phyloP scores from a whole-genome alignment of 192 early-diverging fungal genomes.

The Podila clonocystis region DNA sequence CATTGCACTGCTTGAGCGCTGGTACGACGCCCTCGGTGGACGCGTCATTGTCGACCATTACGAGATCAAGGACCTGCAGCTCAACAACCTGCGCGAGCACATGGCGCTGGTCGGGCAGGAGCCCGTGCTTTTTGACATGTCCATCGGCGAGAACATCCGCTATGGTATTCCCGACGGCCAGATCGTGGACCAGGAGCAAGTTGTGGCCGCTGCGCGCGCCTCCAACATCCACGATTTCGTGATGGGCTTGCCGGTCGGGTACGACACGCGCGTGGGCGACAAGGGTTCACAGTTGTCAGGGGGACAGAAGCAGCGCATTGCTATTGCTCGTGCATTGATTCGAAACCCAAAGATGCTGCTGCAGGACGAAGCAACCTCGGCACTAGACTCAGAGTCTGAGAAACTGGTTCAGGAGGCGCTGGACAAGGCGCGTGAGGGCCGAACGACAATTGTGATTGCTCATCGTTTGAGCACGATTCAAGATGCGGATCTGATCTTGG shows the following conservation, averaged over 20 bases:
- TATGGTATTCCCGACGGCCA: constrained; percentile 58
- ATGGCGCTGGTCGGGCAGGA: constrained; percentile 64
- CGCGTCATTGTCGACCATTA: constrained; percentile 51
- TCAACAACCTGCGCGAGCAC: constrained; percentile 51
- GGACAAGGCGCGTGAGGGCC: constrained; percentile 67
- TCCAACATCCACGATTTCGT: constrained; percentile 67
- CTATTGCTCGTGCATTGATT: constrained; percentile 75
- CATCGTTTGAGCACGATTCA: constrained; percentile 87
- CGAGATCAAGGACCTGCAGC: constrained; percentile 56
- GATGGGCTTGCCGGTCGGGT: constrained; percentile 58
- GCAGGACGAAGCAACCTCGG: constrained; percentile 83
- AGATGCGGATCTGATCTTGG: constrained; percentile 79
- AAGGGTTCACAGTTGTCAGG: constrained; percentile 67
- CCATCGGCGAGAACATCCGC: constrained; percentile 59
- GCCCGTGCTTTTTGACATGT: constrained; percentile 43
- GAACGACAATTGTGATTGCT: constrained; percentile 79
- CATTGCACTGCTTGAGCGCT: constrained; percentile 67
- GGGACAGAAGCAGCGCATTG: constrained; percentile 75
- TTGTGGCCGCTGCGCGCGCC: constrained; percentile 54
- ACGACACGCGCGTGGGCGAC: constrained; percentile 68
- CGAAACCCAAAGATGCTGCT: constrained; percentile 71
- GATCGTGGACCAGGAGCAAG: constrained; percentile 51
- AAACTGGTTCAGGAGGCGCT: constrained; percentile 79
- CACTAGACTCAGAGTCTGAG: constrained; percentile 82
- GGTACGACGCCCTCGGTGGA: constrained; percentile 63